Evolutionary conservation across 179 eudicot species (phyloP), one percentile per base, ranked within the genome.

Genomic region (Amaranthus tricolor): DNA sequence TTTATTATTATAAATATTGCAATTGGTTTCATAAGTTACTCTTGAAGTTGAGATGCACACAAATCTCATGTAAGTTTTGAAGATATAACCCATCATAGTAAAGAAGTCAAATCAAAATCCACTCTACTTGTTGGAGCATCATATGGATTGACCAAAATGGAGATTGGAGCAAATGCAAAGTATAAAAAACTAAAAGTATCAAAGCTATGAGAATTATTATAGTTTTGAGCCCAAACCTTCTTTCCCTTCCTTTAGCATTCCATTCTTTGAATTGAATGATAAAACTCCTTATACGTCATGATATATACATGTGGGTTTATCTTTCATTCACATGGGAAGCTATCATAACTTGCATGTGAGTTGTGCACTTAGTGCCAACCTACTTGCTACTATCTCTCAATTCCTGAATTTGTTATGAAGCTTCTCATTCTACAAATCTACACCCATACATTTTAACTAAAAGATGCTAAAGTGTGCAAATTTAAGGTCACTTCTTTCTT

Each of bases 341-440:
- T 66, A 77, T 77, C 75, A 71, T 77, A 61, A 71, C 76, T 45
- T 77, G 67, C 80, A 77, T 77, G 80, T 77, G 80, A 76, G 44
- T 16, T 13, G 66, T 47, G 51, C 40, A 71, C 58, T 68, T 68
- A 31, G 50, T 56, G 52, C 57, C 51, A n/a, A 44, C 74, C n/a
- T 45, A 31, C 16, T 52, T 44, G 45, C 70, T 45, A 74, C 8
- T 45, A 9, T 53, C 47, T 57, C 56, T 47, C 59, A 57, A 13
- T 48, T 68, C 24, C 74, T 53, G 9, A 57, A 15, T 0, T 54
- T 50, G 10, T 60, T 56, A 7, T 16, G 5, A 19, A 14, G 3
- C 12, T 67, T 67, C 51, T 75, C 40, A 49, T 15, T 16, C 7
- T 58, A 75, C 24, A 56, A 49, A 6, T 21, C 7, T 58, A 75